Evolutionary conservation across 2,329 filamentous ascomycete genomes (phyloP).

Genomic region (Venturiaceae sp.): DNA sequence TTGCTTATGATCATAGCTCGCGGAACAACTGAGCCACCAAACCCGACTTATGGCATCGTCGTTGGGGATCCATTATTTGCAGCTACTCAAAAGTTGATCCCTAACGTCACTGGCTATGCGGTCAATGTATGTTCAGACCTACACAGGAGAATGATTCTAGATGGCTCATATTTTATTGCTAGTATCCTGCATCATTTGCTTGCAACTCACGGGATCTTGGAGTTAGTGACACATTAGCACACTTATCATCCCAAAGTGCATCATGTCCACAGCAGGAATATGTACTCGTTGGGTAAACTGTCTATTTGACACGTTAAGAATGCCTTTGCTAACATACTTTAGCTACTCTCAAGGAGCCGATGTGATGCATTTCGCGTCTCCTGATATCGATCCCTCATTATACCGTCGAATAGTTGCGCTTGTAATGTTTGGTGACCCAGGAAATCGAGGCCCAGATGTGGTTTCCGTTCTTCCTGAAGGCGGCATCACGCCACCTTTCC

Average conservation of each 20-base stretch:
- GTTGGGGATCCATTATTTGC: neutral
- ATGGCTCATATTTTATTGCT: too few species aligned
- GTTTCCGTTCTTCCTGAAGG: neutral
- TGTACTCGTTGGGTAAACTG: slow-evolving; percentile 2
- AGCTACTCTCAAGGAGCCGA: slow-evolving; percentile 4
- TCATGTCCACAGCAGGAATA: slow-evolving; percentile 2
- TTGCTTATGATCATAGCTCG: neutral
- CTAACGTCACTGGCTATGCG: neutral
- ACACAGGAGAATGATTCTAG: too few species aligned
- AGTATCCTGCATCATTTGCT: too few species aligned
- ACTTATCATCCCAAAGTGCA: neutral
- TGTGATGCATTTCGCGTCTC: neutral
- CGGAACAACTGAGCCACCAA: slow-evolving; percentile 1
- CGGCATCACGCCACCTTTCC: too few species aligned
- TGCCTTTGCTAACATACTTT: too few species aligned
- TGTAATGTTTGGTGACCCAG: slow-evolving; percentile 5
- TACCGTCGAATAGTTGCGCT: slow-evolving; percentile 2
- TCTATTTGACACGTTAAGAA: too few species aligned
- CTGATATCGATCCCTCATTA: neutral
- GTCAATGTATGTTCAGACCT: too few species aligned
- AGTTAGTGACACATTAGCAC: neutral
- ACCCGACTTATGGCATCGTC: slow-evolving; percentile 3
- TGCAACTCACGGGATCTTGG: too few species aligned
- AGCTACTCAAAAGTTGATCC: neutral
- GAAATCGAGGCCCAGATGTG: neutral